Evolutionary conservation across 345 rosid genomes (phyloP), one percentile per base, ranked within the genome.

Genomic region (Gossypium rotundifolium): DNA sequence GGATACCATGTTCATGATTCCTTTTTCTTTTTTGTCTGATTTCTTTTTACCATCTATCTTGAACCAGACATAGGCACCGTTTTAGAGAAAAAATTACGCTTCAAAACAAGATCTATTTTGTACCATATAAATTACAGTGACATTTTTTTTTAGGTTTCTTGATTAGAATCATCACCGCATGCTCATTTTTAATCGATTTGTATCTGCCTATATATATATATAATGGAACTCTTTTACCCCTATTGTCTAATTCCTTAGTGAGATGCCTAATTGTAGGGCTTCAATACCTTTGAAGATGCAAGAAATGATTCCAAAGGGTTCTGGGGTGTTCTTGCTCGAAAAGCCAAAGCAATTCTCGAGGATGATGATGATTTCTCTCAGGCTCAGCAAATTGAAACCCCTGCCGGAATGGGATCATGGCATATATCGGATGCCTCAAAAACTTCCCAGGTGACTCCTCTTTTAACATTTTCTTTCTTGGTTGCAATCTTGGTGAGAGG

Each of bases 341-440:
- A 95, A 86, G 98, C 99, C n/a, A 95, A 90, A 81, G 84, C 98
- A 3, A 85, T 93, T 78, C 77, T 93, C 25, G 99, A 93, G 27
- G 61, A 57, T 11, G 96, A 93, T 29, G 86, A 85, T 63, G 73
- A 67, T 25, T 9, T 27, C 65, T 75, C 72, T 40, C 44, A 18
- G 59, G 11, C 59, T 18, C 11, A 65, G 64, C 82, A 80, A 75
- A 65, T 59, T 0, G 85, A 79, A 68, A 65, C 78, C 53, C 85
- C 3, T 63, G 70, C 48, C 38, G 38, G 63, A n/a, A 17, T 23
- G 38, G 33, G 63, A 59, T 59, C 60, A 18, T 55, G 11, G 60
- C 60, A 20, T 18, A 18, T 55, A 22, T 18, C 11, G 63, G 63
- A 59, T 59, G 38, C 63, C 33, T 59, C 63, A 23, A 58, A 22